Evolutionary conservation across 768 basidiomycete species (phyloP).

Genomic region (Tephrocybe sp.): DNA sequence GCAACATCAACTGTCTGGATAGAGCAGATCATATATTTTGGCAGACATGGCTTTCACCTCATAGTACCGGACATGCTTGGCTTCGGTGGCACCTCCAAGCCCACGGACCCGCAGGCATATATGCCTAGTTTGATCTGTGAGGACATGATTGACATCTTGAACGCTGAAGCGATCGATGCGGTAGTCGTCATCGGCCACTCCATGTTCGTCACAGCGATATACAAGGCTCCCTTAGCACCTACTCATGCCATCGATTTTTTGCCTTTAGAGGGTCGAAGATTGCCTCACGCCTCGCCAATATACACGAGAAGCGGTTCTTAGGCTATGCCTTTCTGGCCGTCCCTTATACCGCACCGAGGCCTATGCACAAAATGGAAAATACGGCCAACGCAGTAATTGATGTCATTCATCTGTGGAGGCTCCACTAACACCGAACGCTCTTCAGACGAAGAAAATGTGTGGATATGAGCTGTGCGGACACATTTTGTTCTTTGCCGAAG

Average conservation of each 20-base stretch:
- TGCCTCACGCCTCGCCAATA: slow-evolving; percentile 36
- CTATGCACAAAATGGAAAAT: slow-evolving; percentile 24
- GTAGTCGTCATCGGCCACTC: slow-evolving; percentile 45
- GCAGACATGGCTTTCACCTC: slow-evolving; percentile 40
- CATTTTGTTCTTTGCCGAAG: slow-evolving; percentile 33
- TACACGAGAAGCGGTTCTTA: slow-evolving; percentile 35
- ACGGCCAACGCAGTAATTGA: slow-evolving; percentile 22
- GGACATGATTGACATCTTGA: slow-evolving; percentile 43
- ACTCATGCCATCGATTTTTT: not conserved
- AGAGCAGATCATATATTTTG: slow-evolving; percentile 38
- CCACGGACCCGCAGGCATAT: slow-evolving; percentile 38
- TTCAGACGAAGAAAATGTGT: slow-evolving; percentile 29
- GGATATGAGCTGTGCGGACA: slow-evolving; percentile 41
- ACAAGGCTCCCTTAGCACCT: not conserved
- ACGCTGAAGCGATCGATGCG: slow-evolving; percentile 32
- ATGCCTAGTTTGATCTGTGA: slow-evolving; percentile 34
- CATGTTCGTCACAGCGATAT: slow-evolving; percentile 15
- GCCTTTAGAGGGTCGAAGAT: slow-evolving; percentile 36
- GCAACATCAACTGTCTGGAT: slow-evolving; percentile 40
- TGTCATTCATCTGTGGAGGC: not conserved
- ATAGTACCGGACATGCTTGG: slow-evolving; percentile 52
- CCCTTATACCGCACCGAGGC: slow-evolving; percentile 33
- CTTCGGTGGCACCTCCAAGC: slow-evolving; percentile 49
- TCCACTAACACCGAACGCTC: not conserved
- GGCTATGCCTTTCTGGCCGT: slow-evolving; percentile 41